Percentiles rank a stretch among this genome's conserved stretches.
These are phyloP conservation scores for Gracilaria gracilis DNA, from an alignment of 23 red algal genomes.

Conservation along the genomic window DNA sequence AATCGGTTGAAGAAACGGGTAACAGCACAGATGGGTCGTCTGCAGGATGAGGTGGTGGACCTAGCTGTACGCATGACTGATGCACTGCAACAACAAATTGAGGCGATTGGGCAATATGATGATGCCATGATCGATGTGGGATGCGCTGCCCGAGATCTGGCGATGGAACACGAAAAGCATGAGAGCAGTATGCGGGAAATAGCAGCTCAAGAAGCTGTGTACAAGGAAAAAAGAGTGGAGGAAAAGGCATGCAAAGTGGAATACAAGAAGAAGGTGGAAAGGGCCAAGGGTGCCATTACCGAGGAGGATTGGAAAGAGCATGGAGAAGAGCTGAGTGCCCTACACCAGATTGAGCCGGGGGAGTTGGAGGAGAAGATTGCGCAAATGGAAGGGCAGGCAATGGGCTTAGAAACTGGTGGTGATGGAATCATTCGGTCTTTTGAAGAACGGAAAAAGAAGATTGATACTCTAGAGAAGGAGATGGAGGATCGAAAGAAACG, in stretches of 20 bases:
- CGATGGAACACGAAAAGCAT: slow-evolving; percentile 30
- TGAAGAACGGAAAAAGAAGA: slow-evolving; percentile 78
- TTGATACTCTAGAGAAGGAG: slow-evolving; percentile 54
- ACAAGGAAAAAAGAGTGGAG: slow-evolving; percentile 35
- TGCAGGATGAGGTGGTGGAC: slow-evolving; percentile 19
- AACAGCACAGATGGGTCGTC: not conserved
- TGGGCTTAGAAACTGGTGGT: slow-evolving; percentile 56
- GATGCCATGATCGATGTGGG: slow-evolving; percentile 26
- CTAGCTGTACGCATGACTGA: not conserved
- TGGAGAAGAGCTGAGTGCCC: slow-evolving; percentile 36
- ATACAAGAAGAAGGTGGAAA: slow-evolving; percentile 7
- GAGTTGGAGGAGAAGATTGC: slow-evolving; percentile 74
- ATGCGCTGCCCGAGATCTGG: slow-evolving; percentile 38
- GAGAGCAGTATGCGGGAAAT: slow-evolving; percentile 25
- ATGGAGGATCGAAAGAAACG: slow-evolving; percentile 32
- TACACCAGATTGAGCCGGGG: not conserved
- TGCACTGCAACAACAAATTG: not conserved
- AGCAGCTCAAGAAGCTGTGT: slow-evolving; percentile 13
- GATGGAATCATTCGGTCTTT: slow-evolving; percentile 55
- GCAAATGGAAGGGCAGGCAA: slow-evolving; percentile 48
- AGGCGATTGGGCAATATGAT: slow-evolving; percentile 22
- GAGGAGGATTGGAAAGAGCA: slow-evolving; percentile 41
- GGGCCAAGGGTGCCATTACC: slow-evolving; percentile 29
- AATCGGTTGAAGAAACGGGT: not conserved
- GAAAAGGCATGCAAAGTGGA: slow-evolving; percentile 2